Evolutionary conservation across 352 stramenopile species (phyloP), one percentile per base, ranked within the genome.

Genomic region (Globisporangium apiculatum): DNA sequence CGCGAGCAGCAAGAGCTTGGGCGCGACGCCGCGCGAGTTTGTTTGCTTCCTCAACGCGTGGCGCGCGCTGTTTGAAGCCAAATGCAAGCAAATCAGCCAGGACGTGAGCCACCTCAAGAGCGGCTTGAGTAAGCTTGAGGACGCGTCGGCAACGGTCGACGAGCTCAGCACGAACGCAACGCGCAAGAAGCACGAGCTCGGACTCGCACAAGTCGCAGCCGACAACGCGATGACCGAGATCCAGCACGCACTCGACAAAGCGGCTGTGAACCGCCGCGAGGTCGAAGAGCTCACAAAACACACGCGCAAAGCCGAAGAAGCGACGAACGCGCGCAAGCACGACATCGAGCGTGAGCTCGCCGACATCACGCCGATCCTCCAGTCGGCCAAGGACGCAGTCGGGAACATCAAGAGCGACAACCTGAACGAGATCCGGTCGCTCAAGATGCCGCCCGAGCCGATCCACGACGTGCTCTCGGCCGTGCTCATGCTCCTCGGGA

Each of bases 151-250:
- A 6, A 97, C 89, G 0, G 94, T 98, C 15, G 92, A 98, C 57
- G 82, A 97, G 24, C 70, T 98, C 35, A 95, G 76, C 58, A 79
- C 75, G 5, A 89, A 95, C 8, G 94, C 94, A 0, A 76, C 68
- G 0, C 71, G 91, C 53, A 96, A 98, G 68, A 91, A 97, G 61
- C 87, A 91, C 40, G 84, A 97, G 49, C 75, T 98, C 10, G 66
- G 78, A 18, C 65, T 75, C 1, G 94, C 93, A 14, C 94, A 98
- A 55, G 70, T 88, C 5, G 83, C 82, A 0, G 94, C 94, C 0
- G 94, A 98, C 55, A 79, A 89, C 48, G 95, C 94, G 4, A 98
- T 98, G 94, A 87, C 97, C 35, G 86, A 97, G 63, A 98, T 98
- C 73, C 95, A 95, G 38, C 94, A 95, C 41, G 94, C 94, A 7